Percentiles rank a stretch among this genome's conserved stretches.
These are phyloP conservation scores for Aaosphaeria pasadenensis DNA, from an alignment of 2,329 filamentous ascomycete species.

Conservation along the genomic window DNA sequence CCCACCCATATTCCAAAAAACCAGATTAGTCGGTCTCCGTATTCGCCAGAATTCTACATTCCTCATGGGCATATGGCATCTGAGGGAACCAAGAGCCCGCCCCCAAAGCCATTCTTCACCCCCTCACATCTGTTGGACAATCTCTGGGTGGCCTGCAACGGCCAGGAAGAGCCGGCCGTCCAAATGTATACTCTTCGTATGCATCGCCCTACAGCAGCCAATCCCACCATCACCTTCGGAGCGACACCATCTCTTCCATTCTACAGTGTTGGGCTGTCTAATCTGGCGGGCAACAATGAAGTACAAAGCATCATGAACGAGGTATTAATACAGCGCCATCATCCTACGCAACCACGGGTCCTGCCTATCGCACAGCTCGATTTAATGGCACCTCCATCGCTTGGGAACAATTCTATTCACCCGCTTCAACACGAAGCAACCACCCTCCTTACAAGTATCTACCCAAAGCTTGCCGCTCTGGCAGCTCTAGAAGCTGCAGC, in stretches of 20 bases:
- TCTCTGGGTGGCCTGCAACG: slow-evolving; percentile 68
- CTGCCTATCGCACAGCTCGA: slow-evolving; percentile 39
- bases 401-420: slow-evolving; percentile 17
- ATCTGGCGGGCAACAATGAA: slow-evolving; percentile 45
- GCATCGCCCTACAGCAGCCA: slow-evolving; percentile 44
- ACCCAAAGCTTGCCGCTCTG: slow-evolving; percentile 47
- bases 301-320: slow-evolving; percentile 48
- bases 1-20: slow-evolving; percentile 62
- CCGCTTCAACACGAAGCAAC: slow-evolving; percentile 29
- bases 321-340: slow-evolving; percentile 37
- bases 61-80: slow-evolving; percentile 34
- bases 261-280: slow-evolving; percentile 64
- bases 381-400: slow-evolving; percentile 35
- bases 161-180: slow-evolving; percentile 51
- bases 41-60: slow-evolving; percentile 51
- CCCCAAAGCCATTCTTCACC: slow-evolving; percentile 36
- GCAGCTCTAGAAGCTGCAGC: slow-evolving; percentile 45
- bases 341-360: slow-evolving; percentile 37
- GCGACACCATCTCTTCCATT: slow-evolving; percentile 67
- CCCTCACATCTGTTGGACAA: slow-evolving; percentile 61
- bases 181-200: slow-evolving; percentile 39
- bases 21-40: slow-evolving; percentile 64
- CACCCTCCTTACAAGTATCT: slow-evolving; percentile 40
- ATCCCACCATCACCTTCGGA: slow-evolving; percentile 57
- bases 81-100: slow-evolving; percentile 16